Base-by-base conservation (phyloP, 2,329 filamentous ascomycete species). In the Alternaria novae-zelandiae region DNA sequence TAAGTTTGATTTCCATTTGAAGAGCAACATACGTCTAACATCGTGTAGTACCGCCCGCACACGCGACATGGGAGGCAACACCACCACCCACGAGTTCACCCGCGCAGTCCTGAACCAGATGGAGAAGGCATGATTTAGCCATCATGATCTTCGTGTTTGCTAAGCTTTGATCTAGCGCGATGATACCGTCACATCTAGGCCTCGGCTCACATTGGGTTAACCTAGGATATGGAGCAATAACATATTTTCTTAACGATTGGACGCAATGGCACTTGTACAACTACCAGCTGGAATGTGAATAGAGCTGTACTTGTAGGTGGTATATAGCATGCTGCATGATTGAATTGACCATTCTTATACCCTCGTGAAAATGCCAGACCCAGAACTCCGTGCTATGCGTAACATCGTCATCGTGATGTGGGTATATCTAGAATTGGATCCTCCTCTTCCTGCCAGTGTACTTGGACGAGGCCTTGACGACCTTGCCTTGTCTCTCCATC, bases 11-110 rank as follows among this genome's bases (percentile, higher is more conserved):
- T 20, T 47, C 5, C 13, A 43, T 2, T 6, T 25, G 21, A 28
- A 8, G 43, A 47, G 54, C 30, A 43, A 15, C 5, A 21, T 13
- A 11, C 13, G 58, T 55, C 77, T 83, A 78, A 83, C 70, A 53
- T 7, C 20, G 21, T 30, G 17, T 78, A 96, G 94, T 81, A 90
- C 93, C 84, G 87, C 89, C 78, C 91, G 94, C 82, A 99, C 96
- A 70, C 91, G 91, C 77, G 96, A 99, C 80, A 97, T 99, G 96
- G 95, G 95, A 79, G 96, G 96, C 81, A 85, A 90, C 71, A 89
- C 89, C 78, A 93, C 91, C 75, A 99, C 95, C 69, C 90, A 97
- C 83, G 90, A 98, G 82, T 99, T 98, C 86, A 98, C 96, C 77
- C 88, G 91, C 77, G 94, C 96, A 75, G 92, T 99, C 79, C 87